A percentile compares a stretch with the other conserved stretches of the same genome.
phyloP scores from a whole-genome alignment of 768 basidiomycete genomes.

The Pholiota microspora region DNA sequence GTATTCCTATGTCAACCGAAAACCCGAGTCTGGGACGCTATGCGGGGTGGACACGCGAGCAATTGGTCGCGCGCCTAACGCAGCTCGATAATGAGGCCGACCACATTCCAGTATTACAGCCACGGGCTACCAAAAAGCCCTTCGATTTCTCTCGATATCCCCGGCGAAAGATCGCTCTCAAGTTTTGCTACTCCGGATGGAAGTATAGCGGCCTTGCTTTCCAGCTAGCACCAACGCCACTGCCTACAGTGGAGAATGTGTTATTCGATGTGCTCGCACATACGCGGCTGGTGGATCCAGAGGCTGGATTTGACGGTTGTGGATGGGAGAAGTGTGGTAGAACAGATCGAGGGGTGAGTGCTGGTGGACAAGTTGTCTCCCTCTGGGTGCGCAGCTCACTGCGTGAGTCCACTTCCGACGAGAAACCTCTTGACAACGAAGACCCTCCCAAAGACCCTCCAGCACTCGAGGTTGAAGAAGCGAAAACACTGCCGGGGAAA shows the following conservation, averaged over 20 bases:
- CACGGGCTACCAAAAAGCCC: conserved; percentile 20
- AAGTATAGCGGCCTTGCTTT: conserved; percentile 89
- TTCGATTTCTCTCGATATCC: conserved; percentile 72
- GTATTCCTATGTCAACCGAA: conserved; percentile 18
- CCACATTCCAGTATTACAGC: conserved; percentile 20
- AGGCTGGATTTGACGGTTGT: conserved; percentile 77
- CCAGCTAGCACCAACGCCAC: conserved; percentile 65
- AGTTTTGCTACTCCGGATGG: conserved; percentile 91
- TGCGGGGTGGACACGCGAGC: conserved; percentile 47
- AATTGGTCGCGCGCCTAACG: conserved; percentile 64
- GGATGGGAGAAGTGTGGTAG: conserved; percentile 91
- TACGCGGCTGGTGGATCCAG: conserved; percentile 73
- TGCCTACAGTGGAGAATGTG: conserved; percentile 90
- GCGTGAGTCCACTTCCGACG: not conserved
- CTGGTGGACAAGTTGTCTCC: conserved; percentile 89
- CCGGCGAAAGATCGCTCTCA: conserved; percentile 87
- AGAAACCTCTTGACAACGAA: not conserved
- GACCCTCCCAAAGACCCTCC: not conserved
- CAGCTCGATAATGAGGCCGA: conserved; percentile 46
- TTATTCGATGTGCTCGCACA: conserved; percentile 79
- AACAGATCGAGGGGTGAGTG: conserved; percentile 94
- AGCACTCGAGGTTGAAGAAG: too few relatives aligned
- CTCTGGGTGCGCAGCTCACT: conserved; percentile 84
- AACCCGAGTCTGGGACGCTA: conserved; percentile 33
- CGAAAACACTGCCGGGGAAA: conserved; percentile 20